These are phyloP conservation scores for Fusarium siculi DNA, from an alignment of 2,329 filamentous ascomycete genomes.

Conservation along the genomic window DNA sequence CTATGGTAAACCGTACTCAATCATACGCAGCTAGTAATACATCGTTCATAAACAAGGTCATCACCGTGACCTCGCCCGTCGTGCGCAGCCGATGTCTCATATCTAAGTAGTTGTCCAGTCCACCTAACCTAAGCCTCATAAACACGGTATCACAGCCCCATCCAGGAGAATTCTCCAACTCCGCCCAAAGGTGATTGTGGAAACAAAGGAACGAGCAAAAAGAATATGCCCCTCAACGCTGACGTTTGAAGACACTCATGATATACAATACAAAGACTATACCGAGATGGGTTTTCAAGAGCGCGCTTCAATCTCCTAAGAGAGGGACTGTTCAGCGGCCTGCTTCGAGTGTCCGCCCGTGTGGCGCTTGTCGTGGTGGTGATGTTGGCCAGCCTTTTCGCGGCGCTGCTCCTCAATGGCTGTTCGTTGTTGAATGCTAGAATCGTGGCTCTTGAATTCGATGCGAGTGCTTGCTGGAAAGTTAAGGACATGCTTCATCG, in stretches of 20 bases:
- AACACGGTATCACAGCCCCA: slow-evolving; percentile 28
- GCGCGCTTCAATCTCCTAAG: slow-evolving; percentile 3
- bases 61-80: not conserved
- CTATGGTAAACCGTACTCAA: slow-evolving; percentile 24
- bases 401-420: slow-evolving; percentile 92
- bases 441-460: slow-evolving; percentile 95
- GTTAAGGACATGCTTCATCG: slow-evolving; percentile 87
- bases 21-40: slow-evolving; percentile 37
- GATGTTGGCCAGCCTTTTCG: slow-evolving; percentile 74
- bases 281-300: not conserved
- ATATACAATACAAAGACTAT: slow-evolving; percentile 41
- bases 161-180: slow-evolving; percentile 33
- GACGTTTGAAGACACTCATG: slow-evolving; percentile 22
- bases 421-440: slow-evolving; percentile 90
- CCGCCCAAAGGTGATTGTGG: slow-evolving; percentile 26
- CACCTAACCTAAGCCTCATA: slow-evolving; percentile 30
- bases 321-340: slow-evolving; percentile 45
- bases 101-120: slow-evolving; percentile 5
- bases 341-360: slow-evolving; percentile 47
- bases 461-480: slow-evolving; percentile 91
- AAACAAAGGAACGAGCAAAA: slow-evolving; percentile 25
- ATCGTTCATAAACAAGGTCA: slow-evolving; percentile 17
- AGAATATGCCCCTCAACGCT: slow-evolving; percentile 21
- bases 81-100: slow-evolving; percentile 12
- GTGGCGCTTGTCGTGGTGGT: slow-evolving; percentile 54